Evolutionary conservation across 768 basidiomycete genomes (phyloP), one percentile per base, ranked within the genome.

Genomic region (Tulasnella sp.): DNA sequence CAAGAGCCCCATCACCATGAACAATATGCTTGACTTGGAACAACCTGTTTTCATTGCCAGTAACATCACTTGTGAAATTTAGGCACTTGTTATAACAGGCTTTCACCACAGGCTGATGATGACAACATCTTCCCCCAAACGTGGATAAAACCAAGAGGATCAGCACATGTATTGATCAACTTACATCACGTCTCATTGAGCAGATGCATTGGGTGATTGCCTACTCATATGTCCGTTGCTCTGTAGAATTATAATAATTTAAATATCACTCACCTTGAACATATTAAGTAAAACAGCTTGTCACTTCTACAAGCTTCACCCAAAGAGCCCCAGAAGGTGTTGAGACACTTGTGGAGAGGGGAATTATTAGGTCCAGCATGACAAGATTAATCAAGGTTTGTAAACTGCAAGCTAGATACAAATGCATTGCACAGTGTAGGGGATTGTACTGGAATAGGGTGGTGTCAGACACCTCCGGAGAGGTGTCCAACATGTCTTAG

Each of bases 1-100:
- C 40, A 92, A 92, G 60, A 93, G 92, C 81, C 88, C 87, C 12
- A 86, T 85, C 8, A 84, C 94, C 80, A 92, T 93, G 90, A 87
- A 89, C 34, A 86, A 82, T 1, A 87, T 94, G 28, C 83, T 94
- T 37, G 84, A 85, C 3, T 85, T 89, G 74, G 93, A 94, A 85
- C 86, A 86, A 41, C 93, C 93, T 0, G 91, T 93, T 83, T 94
- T 90, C 84, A 93, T 92, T 0, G 91, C 93, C 3, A 83, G 93
- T 75, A 93, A 93, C 83, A 91, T 93, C 48, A 94, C 92, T 0
- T 93, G 92, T 34, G 92, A 93, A 85, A 89, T 92, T 92, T 79
- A 28, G 88, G 82, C 50, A 9, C 50, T 2, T 16, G 16, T 20
- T 24, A 0, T 2, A 18, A 50, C 3, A 1, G 16, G 16, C 6